phyloP scores from a whole-genome alignment of 2,329 filamentous ascomycete genomes.

The Xylariaceae sp. region DNA sequence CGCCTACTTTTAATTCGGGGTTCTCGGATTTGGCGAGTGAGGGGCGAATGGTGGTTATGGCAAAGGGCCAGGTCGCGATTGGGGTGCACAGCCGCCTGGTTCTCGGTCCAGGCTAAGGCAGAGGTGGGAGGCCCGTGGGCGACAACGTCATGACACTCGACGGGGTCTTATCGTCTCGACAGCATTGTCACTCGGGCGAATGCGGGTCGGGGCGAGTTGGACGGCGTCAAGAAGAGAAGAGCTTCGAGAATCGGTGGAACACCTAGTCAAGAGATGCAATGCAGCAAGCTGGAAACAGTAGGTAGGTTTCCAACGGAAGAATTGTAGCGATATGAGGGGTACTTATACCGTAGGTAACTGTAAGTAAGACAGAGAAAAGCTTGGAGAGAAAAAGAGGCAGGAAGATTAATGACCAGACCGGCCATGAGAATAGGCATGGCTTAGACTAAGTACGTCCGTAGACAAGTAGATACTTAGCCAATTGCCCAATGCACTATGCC shows the following conservation, averaged over 20 bases:
- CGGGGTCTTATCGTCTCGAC: constrained; percentile 4
- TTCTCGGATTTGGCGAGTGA: not conserved
- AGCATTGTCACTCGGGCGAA: constrained; percentile 18
- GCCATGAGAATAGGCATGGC: too few relatives aligned
- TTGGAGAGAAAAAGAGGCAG: not conserved
- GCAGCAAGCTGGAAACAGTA: not conserved
- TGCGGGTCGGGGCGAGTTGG: constrained; percentile 6
- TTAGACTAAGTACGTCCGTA: too few relatives aligned
- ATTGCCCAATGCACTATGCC: not conserved
- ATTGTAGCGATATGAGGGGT: not conserved
- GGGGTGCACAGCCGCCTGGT: constrained; percentile 19
- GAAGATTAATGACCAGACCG: not conserved
- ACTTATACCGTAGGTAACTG: not conserved
- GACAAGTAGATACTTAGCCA: not conserved
- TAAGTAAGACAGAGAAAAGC: not conserved
- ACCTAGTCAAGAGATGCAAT: not conserved
- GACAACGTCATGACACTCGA: constrained; percentile 29
- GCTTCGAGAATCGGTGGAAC: constrained; percentile 1
- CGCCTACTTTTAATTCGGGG: not conserved
- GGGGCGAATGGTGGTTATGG: not conserved
- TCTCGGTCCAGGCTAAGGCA: constrained; percentile 29
- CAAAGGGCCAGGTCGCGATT: constrained; percentile 23
- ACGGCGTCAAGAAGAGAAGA: constrained; percentile 1
- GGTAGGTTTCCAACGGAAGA: not conserved
- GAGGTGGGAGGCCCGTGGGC: constrained; percentile 22